A percentile compares a stretch with the other conserved stretches of the same genome.
Evolutionary conservation across 345 rosid species (phyloP).

Genomic region (Acer negundo): DNA sequence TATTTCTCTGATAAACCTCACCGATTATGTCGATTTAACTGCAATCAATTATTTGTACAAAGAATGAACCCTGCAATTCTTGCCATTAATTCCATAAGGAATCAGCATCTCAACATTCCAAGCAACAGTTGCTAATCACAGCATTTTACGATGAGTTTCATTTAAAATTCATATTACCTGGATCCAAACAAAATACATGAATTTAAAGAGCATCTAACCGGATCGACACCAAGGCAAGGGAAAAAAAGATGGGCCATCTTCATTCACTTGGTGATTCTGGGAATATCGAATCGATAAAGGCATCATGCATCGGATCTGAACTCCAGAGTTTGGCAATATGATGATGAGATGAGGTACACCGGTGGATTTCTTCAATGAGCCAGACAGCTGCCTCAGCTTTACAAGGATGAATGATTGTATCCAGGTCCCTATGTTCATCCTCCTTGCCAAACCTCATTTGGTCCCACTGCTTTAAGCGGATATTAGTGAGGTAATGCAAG

Average conservation of each 20-base stretch:
- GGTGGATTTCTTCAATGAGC: slow-evolving; percentile 84
- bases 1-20: neutral
- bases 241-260: neutral
- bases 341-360: slow-evolving; percentile 59
- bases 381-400: slow-evolving; percentile 90
- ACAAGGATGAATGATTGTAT: slow-evolving; percentile 64
- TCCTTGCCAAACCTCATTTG: slow-evolving; percentile 51
- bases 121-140: neutral
- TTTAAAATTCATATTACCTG: neutral
- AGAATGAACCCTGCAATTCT: slow-evolving; percentile 6
- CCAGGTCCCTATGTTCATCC: slow-evolving; percentile 54
- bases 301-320: slow-evolving; percentile 57
- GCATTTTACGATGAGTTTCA: neutral
- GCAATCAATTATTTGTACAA: neutral
- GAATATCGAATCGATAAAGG: slow-evolving; percentile 57
- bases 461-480: slow-evolving; percentile 72
- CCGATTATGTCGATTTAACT: neutral
- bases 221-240: neutral
- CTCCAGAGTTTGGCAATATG: slow-evolving; percentile 68
- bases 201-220: neutral
- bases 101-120: neutral
- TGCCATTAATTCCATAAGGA: neutral
- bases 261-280: slow-evolving; percentile 32
- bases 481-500: slow-evolving; percentile 82
- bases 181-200: neutral